Percentiles rank a stretch among this genome's conserved stretches.
phyloP scores from a whole-genome alignment of 2,329 filamentous ascomycete genomes.

The Cadophora gregata region DNA sequence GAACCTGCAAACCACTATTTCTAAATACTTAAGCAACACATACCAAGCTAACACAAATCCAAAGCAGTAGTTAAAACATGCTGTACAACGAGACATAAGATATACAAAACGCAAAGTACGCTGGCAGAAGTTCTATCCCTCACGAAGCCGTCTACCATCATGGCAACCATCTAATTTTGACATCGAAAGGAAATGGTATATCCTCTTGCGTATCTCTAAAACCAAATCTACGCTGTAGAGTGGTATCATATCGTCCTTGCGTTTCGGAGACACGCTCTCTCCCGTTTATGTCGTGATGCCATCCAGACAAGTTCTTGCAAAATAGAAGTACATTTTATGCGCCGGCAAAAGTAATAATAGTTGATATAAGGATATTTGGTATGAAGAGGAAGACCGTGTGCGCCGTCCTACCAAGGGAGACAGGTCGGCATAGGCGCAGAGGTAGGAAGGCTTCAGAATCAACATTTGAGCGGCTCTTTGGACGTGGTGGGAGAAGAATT shows the following conservation, averaged over 20 bases:
- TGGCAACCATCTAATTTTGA: background rate
- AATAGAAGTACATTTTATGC: background rate
- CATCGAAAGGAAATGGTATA: background rate
- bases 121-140: background rate
- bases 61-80: background rate
- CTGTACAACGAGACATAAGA: background rate
- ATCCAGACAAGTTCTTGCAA: background rate
- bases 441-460: background rate
- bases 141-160: background rate
- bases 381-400: background rate
- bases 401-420: background rate
- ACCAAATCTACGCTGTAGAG: background rate
- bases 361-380: background rate
- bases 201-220: background rate
- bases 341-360: background rate
- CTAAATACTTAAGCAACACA: too few species aligned
- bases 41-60: background rate
- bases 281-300: background rate
- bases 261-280: background rate
- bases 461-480: background rate
- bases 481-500: background rate
- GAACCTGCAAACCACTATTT: too few species aligned
- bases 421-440: background rate
- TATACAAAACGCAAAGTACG: background rate
- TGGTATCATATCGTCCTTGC: background rate